Base-by-base conservation (phyloP, 1,284 basidiomycete species). In the Ganoderma lucidum region DNA sequence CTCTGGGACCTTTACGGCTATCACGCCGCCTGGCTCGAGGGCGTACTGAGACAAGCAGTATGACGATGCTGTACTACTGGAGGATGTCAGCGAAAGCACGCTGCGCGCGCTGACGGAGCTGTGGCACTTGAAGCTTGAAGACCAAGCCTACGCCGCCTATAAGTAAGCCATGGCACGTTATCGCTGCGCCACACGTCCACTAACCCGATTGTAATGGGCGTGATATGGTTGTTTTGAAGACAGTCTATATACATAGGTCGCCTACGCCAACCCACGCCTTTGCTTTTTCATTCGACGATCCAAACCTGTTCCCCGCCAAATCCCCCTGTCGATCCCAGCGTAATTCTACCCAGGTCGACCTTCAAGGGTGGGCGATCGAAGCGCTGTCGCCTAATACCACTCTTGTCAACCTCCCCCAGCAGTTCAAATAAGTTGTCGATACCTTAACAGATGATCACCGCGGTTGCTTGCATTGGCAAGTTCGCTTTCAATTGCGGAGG, bases 281-380 rank as follows among this genome's bases (percentile, higher is more conserved):
- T 79, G 92, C 94, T 1, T 99, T 99, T 81, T 98, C 97, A 2
- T 94, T 92, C 0, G 95, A 98, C 76, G 95, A 98, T 77, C 88
- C 89, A 65, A 90, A 92, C 64, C 86, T 97, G n/a, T 15, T 98
- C 98, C 80, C 92, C 95, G 0, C 86, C n/a, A 87, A 61, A 90
- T 95, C 68, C 94, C 95, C 14, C 90, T 0, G 82, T 83, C 0
- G 90, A 93, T 44, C 87, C 92, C 0, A 93, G 88, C 70, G 87
- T 93, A 66, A 98, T 99, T 71, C 92, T 19, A 96, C 95, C n/a
- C 0, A 99, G 78, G 93, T 98, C 39, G 97, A 98, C 78, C 84
- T 99, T 44, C 95, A 96, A 80, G 98, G 97, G 58, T 99, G 96
- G 95, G 95, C 96, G 0, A 96, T 99, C 73, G 97, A 99, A 80